Evolutionary conservation across 768 basidiomycete species (phyloP), one percentile per base, ranked within the genome.

Genomic region (Pulveroboletus sp.): DNA sequence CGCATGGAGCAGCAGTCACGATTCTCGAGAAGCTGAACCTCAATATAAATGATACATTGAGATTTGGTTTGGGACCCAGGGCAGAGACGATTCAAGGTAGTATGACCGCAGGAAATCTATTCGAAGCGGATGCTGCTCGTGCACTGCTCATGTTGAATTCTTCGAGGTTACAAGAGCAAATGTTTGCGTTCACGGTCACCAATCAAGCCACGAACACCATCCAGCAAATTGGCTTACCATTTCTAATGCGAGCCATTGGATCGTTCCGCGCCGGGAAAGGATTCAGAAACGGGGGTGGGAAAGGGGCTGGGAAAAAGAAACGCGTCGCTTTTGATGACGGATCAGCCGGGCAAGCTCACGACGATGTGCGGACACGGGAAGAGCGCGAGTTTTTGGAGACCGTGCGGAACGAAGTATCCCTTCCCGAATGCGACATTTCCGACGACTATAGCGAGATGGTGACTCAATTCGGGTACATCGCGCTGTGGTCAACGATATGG

Each of bases 371-470:
- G 8, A 69, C 66, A 4, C 71, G 79, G 58, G 83, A 81, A 54
- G 95, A 96, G 64, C 74, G 84, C 38, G 79, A 78, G 47, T 93
- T 93, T 62, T 68, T 99, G 64, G 86, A 90, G 59, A 71, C 76
- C 41, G 85, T 96, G 24, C 74, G 92, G 50, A 71, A 72, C 43
- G 86, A 98, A 70, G 84, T 85, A 6, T 79, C 80, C 24, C 73
- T 94, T 42, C 89, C 93, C 0, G 83, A 83, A 35, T 93, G 94
- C 60, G 79, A 83, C 32, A 72, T 87, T 6, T 93, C 91, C 60
- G 80, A 74, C 46, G 95, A 97, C 70, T 99, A 95, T 68, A 83
- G 82, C 60, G 96, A 99, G 72, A 97, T 99, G 94, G 89, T 89
- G 14, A 86, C 88, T 8, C 92, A 94, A 61, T 96, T 95, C 65